Base-by-base conservation (phyloP, 352 stramenopile species). In the Globisporangium okanoganense region DNA sequence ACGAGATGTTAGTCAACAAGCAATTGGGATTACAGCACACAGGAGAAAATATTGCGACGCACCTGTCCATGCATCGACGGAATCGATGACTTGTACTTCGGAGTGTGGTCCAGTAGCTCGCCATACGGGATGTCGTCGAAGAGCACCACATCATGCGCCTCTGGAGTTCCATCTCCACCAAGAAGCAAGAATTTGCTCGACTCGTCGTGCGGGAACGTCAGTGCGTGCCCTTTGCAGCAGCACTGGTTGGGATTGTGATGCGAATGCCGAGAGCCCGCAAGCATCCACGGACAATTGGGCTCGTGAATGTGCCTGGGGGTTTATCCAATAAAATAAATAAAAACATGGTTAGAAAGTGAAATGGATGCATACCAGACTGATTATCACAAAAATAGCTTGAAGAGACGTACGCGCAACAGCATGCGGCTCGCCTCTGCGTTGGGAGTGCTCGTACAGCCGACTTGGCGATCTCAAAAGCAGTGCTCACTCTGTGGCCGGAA, bases 181-280 rank as follows among this genome's bases (percentile, higher is more conserved):
- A 92, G 57, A 5, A 94, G 56, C 14, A 94, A 29, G 51, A 94
- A 94, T 41, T 94, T 94, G 69, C 79, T 90, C 18, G 82, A 92
- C 53, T 94, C 84, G 53, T 94, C 84, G 49, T 94, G 84, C 1
- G 84, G 84, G 49, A 88, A 93, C 43, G 78, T 65, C 18, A 93
- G 64, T 20, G 65, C 57, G 4, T 88, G 67, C 0, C 76, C 76
- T 41, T 92, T 94, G 67, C 84, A 94, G 57, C 84, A 94, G 54
- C 84, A 94, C 27, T 83, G 69, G 27, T 81, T 77, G 35, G 76
- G 66, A 48, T 73, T 81, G 58, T 94, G 84, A 25, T 88, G 74
- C 0, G 82, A 86, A 61, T 94, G 84, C 0, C 77, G 69, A 20
- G 78, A 89, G 0, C 84, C 84, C 29, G 69, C 63, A 0, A 75